These are phyloP conservation scores for Camellia oleifera DNA, from an alignment of 179 eudicot species.

Conservation along the genomic window DNA sequence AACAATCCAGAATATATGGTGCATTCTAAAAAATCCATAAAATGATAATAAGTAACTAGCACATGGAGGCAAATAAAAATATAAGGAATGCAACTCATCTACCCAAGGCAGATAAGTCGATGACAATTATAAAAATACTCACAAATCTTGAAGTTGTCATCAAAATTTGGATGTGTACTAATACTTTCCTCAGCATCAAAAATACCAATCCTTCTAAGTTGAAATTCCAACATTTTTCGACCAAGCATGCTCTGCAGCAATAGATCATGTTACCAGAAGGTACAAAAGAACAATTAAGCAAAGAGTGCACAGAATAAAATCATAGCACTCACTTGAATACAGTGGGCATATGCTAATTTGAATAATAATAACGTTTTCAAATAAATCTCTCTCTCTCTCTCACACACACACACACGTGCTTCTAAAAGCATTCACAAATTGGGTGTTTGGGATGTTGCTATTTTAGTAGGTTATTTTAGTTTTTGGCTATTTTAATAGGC, in stretches of 20 bases:
- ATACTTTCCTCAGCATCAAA: conserved; percentile 87
- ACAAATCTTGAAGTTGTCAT: conserved; percentile 80
- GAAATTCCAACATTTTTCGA: conserved; percentile 86
- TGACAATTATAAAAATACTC: conserved; percentile 28
- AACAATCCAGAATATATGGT: not conserved
- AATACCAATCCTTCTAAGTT: conserved; percentile 77
- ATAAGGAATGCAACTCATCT: not conserved
- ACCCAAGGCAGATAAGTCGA: not conserved
- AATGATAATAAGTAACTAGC: conserved; percentile 10
- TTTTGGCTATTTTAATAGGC: no score
- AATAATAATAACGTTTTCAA: not conserved
- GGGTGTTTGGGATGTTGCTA: no score
- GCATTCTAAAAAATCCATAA: not conserved
- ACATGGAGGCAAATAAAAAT: not conserved
- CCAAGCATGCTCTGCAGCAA: conserved; percentile 87
- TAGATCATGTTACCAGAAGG: conserved; percentile 7
- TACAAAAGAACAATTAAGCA: conserved; percentile 3
- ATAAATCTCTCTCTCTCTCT: not conserved
- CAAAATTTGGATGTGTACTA: conserved; percentile 75
- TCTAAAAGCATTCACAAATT: not conserved
- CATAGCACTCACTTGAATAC: not conserved
- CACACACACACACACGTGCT: not conserved
- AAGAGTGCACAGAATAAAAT: not conserved
- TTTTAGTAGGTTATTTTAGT: no score
- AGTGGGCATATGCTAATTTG: not conserved